Evolutionary conservation across 129 eudicot species (phyloP).

Genomic region (Artemisia tridentata): DNA sequence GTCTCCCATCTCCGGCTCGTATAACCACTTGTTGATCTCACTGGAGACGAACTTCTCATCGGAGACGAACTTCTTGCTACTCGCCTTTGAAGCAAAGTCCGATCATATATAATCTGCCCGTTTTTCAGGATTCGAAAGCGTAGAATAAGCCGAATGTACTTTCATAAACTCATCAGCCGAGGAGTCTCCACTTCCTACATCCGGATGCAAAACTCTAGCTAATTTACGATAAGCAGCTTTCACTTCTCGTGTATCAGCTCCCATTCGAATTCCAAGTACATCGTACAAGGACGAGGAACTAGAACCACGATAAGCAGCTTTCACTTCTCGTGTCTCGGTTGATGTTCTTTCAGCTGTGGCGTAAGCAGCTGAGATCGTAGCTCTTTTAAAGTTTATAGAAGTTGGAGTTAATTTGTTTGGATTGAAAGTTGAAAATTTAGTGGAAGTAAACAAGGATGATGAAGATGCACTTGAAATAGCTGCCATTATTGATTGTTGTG

Average conservation of each 20-base stretch:
- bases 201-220: constrained; percentile 31
- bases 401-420: neutral
- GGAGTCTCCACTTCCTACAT: constrained; percentile 21
- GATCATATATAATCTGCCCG: constrained; percentile 27
- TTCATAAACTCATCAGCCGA: constrained; percentile 21
- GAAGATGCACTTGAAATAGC: neutral
- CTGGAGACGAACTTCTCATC: neutral
- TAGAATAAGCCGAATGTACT: constrained; percentile 26
- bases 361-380: constrained; percentile 8
- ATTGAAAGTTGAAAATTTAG: neutral
- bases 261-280: constrained; percentile 23
- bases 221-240: constrained; percentile 24
- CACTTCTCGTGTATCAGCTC: constrained; percentile 18
- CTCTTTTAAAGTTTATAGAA: neutral
- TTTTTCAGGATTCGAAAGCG: constrained; percentile 20
- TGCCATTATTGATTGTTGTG: constrained; percentile 18
- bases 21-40: neutral
- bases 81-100: constrained; percentile 3
- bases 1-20: constrained; percentile 30
- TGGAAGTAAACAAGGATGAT: constrained; percentile 2
- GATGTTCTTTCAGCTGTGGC: constrained; percentile 19
- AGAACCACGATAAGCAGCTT: no score
- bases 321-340: neutral
- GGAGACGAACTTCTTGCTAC: neutral
- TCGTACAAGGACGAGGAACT: constrained; percentile 19